Evolutionary conservation across 495 filamentous ascomycete genomes (phyloP), one percentile per base, ranked within the genome.

Genomic region (Penicillium fimorum): DNA sequence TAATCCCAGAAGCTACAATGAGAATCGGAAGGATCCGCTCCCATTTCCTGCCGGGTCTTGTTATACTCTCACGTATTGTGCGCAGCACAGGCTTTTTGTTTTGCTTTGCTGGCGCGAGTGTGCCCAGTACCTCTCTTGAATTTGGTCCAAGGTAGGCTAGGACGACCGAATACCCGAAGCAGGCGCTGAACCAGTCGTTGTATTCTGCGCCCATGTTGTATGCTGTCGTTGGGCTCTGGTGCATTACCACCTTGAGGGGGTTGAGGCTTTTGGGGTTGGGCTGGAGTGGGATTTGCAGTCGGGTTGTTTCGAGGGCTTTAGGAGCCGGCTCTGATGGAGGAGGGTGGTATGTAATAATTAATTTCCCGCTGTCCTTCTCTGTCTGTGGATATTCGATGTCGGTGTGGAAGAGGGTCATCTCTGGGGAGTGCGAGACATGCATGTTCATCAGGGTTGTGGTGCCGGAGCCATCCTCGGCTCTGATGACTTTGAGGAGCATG

Each of bases 171-270:
- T 82, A 89, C 5, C 88, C 89, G 54, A 96, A 86, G 54, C 84
- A 82, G 17, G 74, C 63, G 25, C 82, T 83, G 73, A 96, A 92
- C 89, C 89, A 96, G 35, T 73, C 67, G 63, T 88, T 89, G 64
- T 85, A 89, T 30, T 70, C 46, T 4, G 70, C 62, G 2, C 79
- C 83, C 85, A 95, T 90, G 49, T 84, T 78, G 70, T 85, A 91
- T 0, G 81, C 86, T 18, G 72, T 72, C 0, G 88, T 82, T 0
- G 81, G 70, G 62, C 86, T 91, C 20, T 67, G 58, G 64, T 90
- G 84, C 70, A 96, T 84, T 25, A 66, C 65, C 30, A 92, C 70
- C 2, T 79, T 71, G 6, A 90, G 57, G 10, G 62, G 64, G 0
- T 81, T 71, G 15, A 91, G 66, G 2, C 61, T 62, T 5, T 71